A percentile compares a stretch with the other conserved stretches of the same genome.
Evolutionary conservation across 345 rosid species (phyloP).

Genomic region (Corchorus olitorius): DNA sequence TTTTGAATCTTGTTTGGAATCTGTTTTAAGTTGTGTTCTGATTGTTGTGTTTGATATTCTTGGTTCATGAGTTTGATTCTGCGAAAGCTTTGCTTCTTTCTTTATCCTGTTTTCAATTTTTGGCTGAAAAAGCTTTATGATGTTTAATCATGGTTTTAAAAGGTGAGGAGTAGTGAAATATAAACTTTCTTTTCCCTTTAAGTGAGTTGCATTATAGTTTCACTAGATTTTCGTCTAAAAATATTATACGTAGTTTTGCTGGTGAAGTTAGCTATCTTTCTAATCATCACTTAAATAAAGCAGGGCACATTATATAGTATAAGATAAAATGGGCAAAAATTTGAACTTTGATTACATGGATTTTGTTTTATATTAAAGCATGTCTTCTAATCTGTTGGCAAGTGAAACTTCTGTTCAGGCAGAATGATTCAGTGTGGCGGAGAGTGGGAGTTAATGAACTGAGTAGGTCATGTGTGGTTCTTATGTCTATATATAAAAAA

Average conservation of each 20-base stretch:
- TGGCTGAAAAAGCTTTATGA: not conserved
- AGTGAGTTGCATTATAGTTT: slow-evolving; percentile 1
- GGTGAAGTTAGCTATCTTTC: not conserved
- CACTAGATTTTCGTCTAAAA: not conserved
- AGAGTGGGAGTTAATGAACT: not conserved
- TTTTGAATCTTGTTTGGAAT: not conserved
- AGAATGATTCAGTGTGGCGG: not conserved
- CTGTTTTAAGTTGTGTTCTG: not conserved
- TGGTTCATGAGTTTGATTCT: slow-evolving; percentile 1
- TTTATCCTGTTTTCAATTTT: not conserved
- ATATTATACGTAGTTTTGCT: not conserved
- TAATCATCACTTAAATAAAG: not conserved
- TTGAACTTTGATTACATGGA: not conserved
- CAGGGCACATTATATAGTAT: not conserved
- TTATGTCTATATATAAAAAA: not conserved
- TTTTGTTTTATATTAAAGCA: not conserved
- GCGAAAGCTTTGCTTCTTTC: not conserved
- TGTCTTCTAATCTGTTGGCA: not conserved
- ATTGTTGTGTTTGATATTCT: not conserved
- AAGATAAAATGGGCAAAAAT: not conserved
- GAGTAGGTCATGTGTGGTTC: not conserved
- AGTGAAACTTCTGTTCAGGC: not conserved
- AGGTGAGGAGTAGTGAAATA: not conserved
- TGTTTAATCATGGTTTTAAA: not conserved
- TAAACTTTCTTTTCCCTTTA: not conserved